Base-by-base conservation (phyloP, 345 rosid species). In the Arabidopsis suecica region DNA sequence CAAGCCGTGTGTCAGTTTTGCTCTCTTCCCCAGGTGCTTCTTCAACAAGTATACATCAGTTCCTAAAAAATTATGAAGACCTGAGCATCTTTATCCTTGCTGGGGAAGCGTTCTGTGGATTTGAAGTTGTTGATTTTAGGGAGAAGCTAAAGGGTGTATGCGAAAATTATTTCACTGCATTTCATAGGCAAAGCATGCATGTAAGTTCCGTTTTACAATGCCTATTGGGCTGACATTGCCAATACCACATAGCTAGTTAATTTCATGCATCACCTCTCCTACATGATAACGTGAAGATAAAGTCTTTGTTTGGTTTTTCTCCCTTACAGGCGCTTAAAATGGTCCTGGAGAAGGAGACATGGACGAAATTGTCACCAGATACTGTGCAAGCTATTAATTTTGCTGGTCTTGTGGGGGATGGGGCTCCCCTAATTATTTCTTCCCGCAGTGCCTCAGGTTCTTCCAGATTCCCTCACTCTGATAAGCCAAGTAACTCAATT, bases 321-420 rank as follows among this genome's bases (percentile, higher is more conserved):
- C 60, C 16, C 53, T 68, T 67, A 37, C 84, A 96, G 99, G 99
- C 99, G 50, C 87, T 96, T 77, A 89, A 88, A 83, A 93, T 96
- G 99, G 98, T 96, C 71, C 76, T 96, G 85, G 99, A 96, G 86
- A 93, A 83, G 91, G 99, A 96, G 82, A 86, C 71, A 76, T 96
- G 99, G 98, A 76, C 76, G 74, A 89, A 78, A 63, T 70, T 96
- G 82, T 89, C 96, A 16, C 85, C 89, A 22, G 96, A 91, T 73
- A 86, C 88, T 14, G 83, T 84, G 45, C 89, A 87, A 80, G 79
- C 78, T 62, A 82, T 93, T 65, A 86, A 88, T 86, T 93, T 96
- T 84, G 82, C 97, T 62, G 99, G 99, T 80, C 89, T 95, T 75
- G 80, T 89, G 61, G 99, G 99, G 66, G 95, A 96, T 88, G 98